Evolutionary conservation across 1,284 basidiomycete genomes (phyloP).

Genomic region (Pseudozyma sp.): DNA sequence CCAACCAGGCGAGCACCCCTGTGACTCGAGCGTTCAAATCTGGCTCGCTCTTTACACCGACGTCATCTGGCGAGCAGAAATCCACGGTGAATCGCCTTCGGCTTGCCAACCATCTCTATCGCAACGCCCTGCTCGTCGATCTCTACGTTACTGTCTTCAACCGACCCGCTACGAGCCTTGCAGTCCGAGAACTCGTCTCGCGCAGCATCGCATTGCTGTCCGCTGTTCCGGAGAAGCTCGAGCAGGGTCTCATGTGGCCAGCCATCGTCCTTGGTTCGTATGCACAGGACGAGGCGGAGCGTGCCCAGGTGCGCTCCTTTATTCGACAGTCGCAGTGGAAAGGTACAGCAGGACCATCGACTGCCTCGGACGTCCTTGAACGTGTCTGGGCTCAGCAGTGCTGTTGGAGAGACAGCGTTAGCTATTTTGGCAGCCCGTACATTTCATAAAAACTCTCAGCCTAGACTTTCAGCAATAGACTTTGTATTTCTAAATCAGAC

Average conservation of each 20-base stretch:
- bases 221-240: slow-evolving; percentile 27
- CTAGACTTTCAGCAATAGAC: slow-evolving; percentile 1
- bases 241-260: slow-evolving; percentile 43
- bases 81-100: slow-evolving; percentile 42
- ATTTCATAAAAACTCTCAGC: slow-evolving; percentile 13
- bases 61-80: slow-evolving; percentile 9
- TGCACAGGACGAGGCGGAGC: slow-evolving; percentile 16
- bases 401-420: slow-evolving; percentile 40
- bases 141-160: slow-evolving; percentile 46
- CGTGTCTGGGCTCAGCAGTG: slow-evolving; percentile 35
- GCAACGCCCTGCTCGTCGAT: slow-evolving; percentile 43
- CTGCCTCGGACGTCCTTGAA: slow-evolving; percentile 28
- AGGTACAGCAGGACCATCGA: slow-evolving; percentile 15
- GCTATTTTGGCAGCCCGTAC: slow-evolving; percentile 43
- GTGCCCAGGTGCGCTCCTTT: slow-evolving; percentile 22
- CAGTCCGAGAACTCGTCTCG: slow-evolving; percentile 30
- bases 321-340: slow-evolving; percentile 30
- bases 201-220: slow-evolving; percentile 29
- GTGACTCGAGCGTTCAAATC: slow-evolving; percentile 23
- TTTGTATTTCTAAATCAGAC: neutral
- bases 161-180: slow-evolving; percentile 20
- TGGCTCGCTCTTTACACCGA: slow-evolving; percentile 26
- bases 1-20: neutral
- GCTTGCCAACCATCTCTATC: slow-evolving; percentile 41
- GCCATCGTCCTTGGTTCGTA: slow-evolving; percentile 37